Percentiles rank a stretch among this genome's conserved stretches.
These are phyloP conservation scores for Quercus phellos DNA, from an alignment of 331 rosid genomes.

Conservation along the genomic window DNA sequence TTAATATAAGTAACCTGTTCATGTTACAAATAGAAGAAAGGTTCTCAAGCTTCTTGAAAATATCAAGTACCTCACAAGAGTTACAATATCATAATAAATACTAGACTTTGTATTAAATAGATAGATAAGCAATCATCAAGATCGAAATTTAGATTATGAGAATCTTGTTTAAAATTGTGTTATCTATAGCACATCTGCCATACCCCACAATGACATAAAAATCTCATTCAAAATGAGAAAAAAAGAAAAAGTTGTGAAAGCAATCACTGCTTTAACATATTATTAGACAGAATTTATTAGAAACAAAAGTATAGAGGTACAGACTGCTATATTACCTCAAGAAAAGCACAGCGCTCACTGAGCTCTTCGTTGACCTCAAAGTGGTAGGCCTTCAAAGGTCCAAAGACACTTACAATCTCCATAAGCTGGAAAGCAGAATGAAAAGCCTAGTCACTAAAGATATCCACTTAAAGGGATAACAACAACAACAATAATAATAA, in stretches of 20 bases:
- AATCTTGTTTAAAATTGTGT: not conserved
- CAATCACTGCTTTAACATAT: not conserved
- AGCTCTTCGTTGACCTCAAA: slow-evolving; percentile 46
- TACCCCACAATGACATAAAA: not conserved
- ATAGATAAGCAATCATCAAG: not conserved
- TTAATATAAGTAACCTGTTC: too few relatives aligned
- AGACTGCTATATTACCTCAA: slow-evolving; percentile 60
- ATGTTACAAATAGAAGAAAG: not conserved
- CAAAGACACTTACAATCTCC: slow-evolving; percentile 82
- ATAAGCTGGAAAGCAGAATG: slow-evolving; percentile 49
- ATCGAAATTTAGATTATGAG: not conserved
- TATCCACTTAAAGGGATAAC: not conserved
- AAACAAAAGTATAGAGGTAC: not conserved
- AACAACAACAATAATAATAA: too few relatives aligned
- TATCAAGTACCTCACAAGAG: not conserved
- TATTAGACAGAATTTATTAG: not conserved
- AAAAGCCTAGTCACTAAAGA: slow-evolving; percentile 6
- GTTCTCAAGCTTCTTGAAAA: not conserved
- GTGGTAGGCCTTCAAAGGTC: slow-evolving; percentile 80
- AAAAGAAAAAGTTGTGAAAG: not conserved
- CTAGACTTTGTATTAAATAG: not conserved
- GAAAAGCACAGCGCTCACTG: slow-evolving; percentile 58
- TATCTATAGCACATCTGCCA: not conserved
- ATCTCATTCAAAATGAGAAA: not conserved
- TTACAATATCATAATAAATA: not conserved